Percentiles rank a stretch among this genome's conserved stretches.
These are phyloP conservation scores for Mytilinidion resinicola DNA, from an alignment of 495 filamentous ascomycete species.

Conservation along the genomic window DNA sequence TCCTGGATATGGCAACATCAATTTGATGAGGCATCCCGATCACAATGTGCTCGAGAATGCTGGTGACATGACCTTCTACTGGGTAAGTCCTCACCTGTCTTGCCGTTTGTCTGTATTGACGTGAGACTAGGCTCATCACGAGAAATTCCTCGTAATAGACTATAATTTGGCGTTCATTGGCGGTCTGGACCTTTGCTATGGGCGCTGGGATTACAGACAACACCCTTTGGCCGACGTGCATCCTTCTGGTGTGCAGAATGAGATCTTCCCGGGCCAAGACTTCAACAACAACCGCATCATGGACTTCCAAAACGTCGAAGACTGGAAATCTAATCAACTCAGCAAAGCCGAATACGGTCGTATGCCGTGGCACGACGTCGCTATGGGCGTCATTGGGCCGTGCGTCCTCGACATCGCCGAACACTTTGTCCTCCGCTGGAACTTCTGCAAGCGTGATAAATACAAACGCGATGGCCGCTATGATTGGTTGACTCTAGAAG, in stretches of 20 bases:
- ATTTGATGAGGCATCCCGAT: constrained; percentile 85
- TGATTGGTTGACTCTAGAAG: constrained; percentile 77
- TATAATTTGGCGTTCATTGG: constrained; percentile 86
- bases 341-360: constrained; percentile 85
- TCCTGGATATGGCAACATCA: constrained; percentile 79
- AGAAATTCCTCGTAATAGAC: constrained; percentile 93
- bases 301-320: constrained; percentile 85
- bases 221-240: constrained; percentile 84
- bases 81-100: constrained; percentile 39
- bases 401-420: constrained; percentile 93
- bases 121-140: constrained; percentile 63
- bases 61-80: constrained; percentile 96
- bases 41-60: constrained; percentile 92
- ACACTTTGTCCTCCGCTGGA: constrained; percentile 94
- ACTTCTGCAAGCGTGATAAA: constrained; percentile 94
- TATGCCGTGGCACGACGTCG: constrained; percentile 97
- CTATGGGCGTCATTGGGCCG: constrained; percentile 82
- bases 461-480: constrained; percentile 79
- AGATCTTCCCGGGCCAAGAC: constrained; percentile 92
- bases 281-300: constrained; percentile 90
- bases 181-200: constrained; percentile 93
- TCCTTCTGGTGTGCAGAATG: constrained; percentile 70
- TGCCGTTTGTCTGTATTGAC: background rate
- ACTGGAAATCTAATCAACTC: constrained; percentile 92
- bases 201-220: constrained; percentile 82